phyloP scores from a whole-genome alignment of 2,329 filamentous ascomycete species.

The Pseudogymnoascus sp. region DNA sequence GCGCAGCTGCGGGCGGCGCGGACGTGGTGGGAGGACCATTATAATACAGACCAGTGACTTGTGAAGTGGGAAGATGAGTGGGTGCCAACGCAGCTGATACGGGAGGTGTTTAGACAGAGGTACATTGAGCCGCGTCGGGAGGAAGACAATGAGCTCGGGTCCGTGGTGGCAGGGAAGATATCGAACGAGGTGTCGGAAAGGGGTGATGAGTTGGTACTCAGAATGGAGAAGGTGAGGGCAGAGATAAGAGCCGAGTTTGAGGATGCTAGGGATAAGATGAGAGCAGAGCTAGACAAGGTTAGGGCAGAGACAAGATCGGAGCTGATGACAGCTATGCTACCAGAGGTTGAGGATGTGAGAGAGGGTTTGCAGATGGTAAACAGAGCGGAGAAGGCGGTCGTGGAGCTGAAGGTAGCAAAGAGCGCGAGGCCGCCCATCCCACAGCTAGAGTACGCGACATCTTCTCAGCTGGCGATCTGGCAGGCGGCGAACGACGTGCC shows the following conservation, averaged over 20 bases:
- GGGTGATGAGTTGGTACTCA: not conserved
- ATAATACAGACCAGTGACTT: not conserved
- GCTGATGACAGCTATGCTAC: not conserved
- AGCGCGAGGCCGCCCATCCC: not conserved
- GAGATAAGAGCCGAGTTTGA: conserved; percentile 59
- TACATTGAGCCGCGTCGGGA: not conserved
- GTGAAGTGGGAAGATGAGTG: not conserved
- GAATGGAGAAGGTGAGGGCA: conserved; percentile 44
- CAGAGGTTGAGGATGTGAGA: not conserved
- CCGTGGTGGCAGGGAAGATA: not conserved
- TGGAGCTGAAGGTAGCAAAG: not conserved
- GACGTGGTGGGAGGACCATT: not conserved
- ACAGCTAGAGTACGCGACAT: not conserved
- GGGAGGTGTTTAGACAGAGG: not conserved
- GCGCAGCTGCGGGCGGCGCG: not conserved
- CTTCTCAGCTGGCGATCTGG: not conserved
- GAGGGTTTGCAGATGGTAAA: not conserved
- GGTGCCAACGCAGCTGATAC: not conserved
- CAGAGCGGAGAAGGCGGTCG: not conserved
- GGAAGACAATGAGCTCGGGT: not conserved
- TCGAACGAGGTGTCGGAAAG: not conserved
- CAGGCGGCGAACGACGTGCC: not conserved
- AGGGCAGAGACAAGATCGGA: not conserved
- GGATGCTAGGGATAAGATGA: conserved; percentile 31
- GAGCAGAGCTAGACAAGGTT: not conserved